Base-by-base conservation (phyloP, 495 filamentous ascomycete species). In the Podospora anserina region DNA sequence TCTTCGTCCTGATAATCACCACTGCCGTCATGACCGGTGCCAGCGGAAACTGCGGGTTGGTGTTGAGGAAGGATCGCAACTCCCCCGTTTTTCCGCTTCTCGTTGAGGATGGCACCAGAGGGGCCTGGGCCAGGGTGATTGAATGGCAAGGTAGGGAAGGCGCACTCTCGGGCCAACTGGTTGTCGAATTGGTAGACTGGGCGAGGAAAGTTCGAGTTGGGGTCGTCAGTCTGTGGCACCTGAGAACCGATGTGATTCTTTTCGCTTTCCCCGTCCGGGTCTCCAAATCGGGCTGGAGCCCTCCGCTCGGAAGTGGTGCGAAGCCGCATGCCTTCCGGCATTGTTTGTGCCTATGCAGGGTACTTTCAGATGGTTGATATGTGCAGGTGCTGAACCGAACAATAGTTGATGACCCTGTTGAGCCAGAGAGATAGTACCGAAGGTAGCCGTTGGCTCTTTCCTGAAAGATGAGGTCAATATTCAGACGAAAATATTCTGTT, bases 111-210 rank as follows among this genome's bases (percentile, higher is more conserved):
- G 56, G 57, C n/a, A 19, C 39, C 70, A 4, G 70, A 70, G 2
- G 74, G 74, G 0, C 69, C 70, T 1, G 53, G 66, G 4, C 70
- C 72, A 3, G 57, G 53, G 30, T 74, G 57, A 32, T 69, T 55
- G 9, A 71, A 55, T 5, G 68, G 69, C 58, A 76, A 27, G 30
- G 64, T 66, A 27, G 74, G 74, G 26, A 72, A 70, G 55, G 74
- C 74, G 56, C 72, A 74, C 54, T 69, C 26, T 9, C 5, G 27
- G 3, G 57, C 68, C n/a, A 74, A 68, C 39, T 49, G 39, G 39
- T 49, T 49, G 39, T 49, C 39, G 2, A 49, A 49, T 49, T 49
- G 39, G 13, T 49, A 49, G 13, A 11, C 9, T 13, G 39, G 39
- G 39, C 13, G 39, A 49, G 39, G 39, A 49, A 49, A 49, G 2